phyloP scores from a whole-genome alignment of 495 filamentous ascomycete species.

The Penicillium pulvis region DNA sequence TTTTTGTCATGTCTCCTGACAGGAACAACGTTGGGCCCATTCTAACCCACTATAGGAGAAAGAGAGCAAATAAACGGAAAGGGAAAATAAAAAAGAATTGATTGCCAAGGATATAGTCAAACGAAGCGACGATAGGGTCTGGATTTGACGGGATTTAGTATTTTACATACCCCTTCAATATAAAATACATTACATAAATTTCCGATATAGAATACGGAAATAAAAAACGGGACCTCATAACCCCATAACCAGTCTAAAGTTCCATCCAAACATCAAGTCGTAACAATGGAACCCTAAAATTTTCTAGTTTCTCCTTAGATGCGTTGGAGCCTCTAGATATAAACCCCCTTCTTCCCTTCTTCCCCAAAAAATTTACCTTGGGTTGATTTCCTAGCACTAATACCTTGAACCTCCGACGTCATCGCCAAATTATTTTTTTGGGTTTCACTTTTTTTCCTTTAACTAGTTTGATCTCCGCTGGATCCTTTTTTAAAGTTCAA shows the following conservation, averaged over 20 bases:
- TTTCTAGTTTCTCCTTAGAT: not conserved
- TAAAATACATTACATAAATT: not conserved
- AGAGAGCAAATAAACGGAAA: slow-evolving; percentile 5
- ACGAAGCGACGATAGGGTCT: not conserved
- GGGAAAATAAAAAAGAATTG: slow-evolving; percentile 13
- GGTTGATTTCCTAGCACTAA: not conserved
- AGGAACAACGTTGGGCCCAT: not conserved
- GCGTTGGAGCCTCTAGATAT: slow-evolving; percentile 28
- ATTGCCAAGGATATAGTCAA: slow-evolving; percentile 11
- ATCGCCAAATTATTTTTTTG: slow-evolving; percentile 9
- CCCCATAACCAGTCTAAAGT: not conserved
- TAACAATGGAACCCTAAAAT: not conserved
- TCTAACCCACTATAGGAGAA: slow-evolving; percentile 8
- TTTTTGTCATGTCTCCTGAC: slow-evolving; percentile 4
- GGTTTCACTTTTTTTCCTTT: not conserved
- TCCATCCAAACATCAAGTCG: not conserved
- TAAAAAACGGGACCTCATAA: not conserved
- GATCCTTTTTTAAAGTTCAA: slow-evolving; percentile 14
- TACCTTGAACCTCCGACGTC: slow-evolving; percentile 15
- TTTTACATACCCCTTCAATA: not conserved
- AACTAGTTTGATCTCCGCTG: slow-evolving; percentile 6
- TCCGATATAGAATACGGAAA: not conserved
- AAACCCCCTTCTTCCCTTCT: slow-evolving; percentile 16
- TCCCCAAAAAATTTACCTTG: not conserved
- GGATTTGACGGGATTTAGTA: slow-evolving; percentile 5